Evolutionary conservation across 768 basidiomycete species (phyloP).

Genomic region (Sarcomyxa edulis): DNA sequence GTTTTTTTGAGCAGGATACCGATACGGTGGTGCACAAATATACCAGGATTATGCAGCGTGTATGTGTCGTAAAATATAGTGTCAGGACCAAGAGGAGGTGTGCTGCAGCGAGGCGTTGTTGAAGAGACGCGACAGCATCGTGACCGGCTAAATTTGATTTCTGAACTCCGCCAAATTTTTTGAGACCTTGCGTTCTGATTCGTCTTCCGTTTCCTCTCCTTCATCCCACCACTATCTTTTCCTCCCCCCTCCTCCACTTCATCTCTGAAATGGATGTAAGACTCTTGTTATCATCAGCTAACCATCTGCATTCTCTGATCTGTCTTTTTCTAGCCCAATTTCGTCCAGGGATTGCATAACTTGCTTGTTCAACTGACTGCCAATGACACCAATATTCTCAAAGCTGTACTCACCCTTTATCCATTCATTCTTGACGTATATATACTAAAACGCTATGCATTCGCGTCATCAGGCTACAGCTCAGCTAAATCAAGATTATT

Average conservation of each 20-base stretch:
- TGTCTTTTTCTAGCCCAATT: slow-evolving; percentile 47
- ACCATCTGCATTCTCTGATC: slow-evolving; percentile 12
- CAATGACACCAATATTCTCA: slow-evolving; percentile 85
- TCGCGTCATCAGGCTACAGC: slow-evolving; percentile 68
- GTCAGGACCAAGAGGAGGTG: background rate
- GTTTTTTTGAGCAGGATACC: background rate
- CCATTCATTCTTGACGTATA: slow-evolving; percentile 9
- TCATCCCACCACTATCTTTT: slow-evolving; percentile 20
- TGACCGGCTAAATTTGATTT: slow-evolving; percentile 18
- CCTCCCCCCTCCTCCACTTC: slow-evolving; percentile 17
- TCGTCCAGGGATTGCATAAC: slow-evolving; percentile 76
- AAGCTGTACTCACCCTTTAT: slow-evolving; percentile 59
- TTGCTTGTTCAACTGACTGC: slow-evolving; percentile 82
- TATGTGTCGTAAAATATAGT: background rate
- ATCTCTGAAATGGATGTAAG: slow-evolving; percentile 45
- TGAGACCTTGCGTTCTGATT: slow-evolving; percentile 20
- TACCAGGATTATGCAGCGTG: background rate
- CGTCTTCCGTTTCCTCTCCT: slow-evolving; percentile 14
- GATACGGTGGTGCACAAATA: background rate
- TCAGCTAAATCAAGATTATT: slow-evolving; percentile 86
- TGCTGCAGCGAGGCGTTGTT: background rate
- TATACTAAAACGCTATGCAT: slow-evolving; percentile 5
- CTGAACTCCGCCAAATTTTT: slow-evolving; percentile 60
- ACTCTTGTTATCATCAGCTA: slow-evolving; percentile 6
- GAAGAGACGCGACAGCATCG: background rate